Conservation (phyloP, 805 yeast species). For the Ogataea populi-albae region DNA sequence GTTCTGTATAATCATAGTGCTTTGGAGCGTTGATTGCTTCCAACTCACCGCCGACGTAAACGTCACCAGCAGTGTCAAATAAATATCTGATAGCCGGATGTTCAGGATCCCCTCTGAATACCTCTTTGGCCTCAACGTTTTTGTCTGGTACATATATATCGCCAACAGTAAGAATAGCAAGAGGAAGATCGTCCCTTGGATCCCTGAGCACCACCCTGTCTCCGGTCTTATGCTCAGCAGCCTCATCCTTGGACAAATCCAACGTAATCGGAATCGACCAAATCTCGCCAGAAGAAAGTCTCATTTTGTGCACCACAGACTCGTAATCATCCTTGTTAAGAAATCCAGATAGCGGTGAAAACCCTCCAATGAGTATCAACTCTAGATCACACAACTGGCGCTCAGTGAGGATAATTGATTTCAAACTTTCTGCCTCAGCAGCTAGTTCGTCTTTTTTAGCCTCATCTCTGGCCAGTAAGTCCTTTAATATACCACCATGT, state of each 20-base stretch:
- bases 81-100: constrained; percentile 88
- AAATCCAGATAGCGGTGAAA: constrained; percentile 77
- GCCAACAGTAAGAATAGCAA: constrained; percentile 77
- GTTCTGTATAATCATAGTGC: constrained; percentile 86
- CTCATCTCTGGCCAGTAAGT: constrained; percentile 78
- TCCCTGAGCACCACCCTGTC: constrained; percentile 73
- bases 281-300: constrained; percentile 71
- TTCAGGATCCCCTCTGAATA: constrained; percentile 94
- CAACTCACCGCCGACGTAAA: constrained; percentile 82
- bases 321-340: constrained; percentile 64
- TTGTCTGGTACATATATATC: constrained; percentile 85
- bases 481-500: constrained; percentile 90
- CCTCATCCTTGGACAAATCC: constrained; percentile 57
- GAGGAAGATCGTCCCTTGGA: constrained; percentile 71
- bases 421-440: constrained; percentile 52
- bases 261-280: constrained; percentile 94
- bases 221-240: constrained; percentile 49
- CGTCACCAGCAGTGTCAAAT: constrained; percentile 70
- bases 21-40: constrained; percentile 81
- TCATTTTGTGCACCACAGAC: constrained; percentile 63
- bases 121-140: constrained; percentile 72
- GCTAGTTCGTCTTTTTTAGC: constrained; percentile 53
- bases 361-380: constrained; percentile 89
- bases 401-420: constrained; percentile 59
- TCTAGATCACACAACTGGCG: constrained; percentile 94